Conservation (phyloP, 2,329 filamentous ascomycete genomes). For the Cladosporium sp. region DNA sequence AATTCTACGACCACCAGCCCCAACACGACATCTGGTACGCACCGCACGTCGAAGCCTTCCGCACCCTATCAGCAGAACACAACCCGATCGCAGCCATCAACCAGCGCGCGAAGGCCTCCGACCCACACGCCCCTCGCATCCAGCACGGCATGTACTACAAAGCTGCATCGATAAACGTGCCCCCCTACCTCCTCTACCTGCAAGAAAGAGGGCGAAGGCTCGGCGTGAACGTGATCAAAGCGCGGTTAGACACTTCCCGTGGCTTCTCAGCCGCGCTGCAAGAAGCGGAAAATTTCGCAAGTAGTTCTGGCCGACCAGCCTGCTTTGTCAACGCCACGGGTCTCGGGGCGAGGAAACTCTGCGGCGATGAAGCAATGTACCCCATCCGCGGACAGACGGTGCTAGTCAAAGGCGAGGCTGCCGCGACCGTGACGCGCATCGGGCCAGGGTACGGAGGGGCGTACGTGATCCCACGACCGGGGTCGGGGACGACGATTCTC, state of each 20-base stretch:
- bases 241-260: constrained; percentile 25
- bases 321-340: constrained; percentile 43
- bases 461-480: constrained; percentile 42
- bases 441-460: constrained; percentile 28
- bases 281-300: constrained; percentile 22
- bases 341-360: constrained; percentile 36
- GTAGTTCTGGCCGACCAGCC: constrained; percentile 18
- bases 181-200: constrained; percentile 36
- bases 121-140: constrained; percentile 18
- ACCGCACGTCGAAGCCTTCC: constrained; percentile 33
- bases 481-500: constrained; percentile 39
- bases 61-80: constrained; percentile 15
- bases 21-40: constrained; percentile 37
- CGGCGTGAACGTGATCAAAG: constrained; percentile 28
- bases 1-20: constrained; percentile 24
- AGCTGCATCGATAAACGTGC: constrained; percentile 36
- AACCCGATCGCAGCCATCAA: constrained; percentile 23
- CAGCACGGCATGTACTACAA: constrained; percentile 29
- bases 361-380: constrained; percentile 33
- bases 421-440: constrained; percentile 26
- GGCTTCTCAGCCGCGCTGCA: constrained; percentile 29
- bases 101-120: constrained; percentile 19
- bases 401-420: constrained; percentile 40
- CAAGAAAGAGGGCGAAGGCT: constrained; percentile 23
- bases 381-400: constrained; percentile 46